Conservation (phyloP, 169 alveolate genomes). For the Sarcocystis neurona region DNA sequence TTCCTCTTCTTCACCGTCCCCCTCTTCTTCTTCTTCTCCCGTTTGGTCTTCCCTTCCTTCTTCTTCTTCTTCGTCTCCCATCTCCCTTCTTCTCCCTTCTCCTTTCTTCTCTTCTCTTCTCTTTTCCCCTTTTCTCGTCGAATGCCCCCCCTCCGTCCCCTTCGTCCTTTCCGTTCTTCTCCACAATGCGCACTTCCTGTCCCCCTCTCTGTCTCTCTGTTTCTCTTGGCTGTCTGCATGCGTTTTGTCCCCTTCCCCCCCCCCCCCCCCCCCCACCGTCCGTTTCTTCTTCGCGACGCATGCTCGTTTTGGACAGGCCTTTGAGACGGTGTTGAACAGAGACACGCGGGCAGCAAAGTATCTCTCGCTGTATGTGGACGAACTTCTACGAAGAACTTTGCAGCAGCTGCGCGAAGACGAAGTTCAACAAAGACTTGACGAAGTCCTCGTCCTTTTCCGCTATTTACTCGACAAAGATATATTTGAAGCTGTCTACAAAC, state of each 20-base stretch:
- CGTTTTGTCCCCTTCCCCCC: background rate
- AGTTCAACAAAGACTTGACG: conserved; percentile 10
- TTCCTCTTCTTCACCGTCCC: background rate
- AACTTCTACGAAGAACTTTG: conserved; percentile 23
- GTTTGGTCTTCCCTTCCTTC: too few relatives aligned
- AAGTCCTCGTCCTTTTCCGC: conserved; percentile 70
- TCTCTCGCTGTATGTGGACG: conserved; percentile 66
- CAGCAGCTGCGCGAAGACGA: conserved; percentile 19
- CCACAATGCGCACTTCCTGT: too few relatives aligned
- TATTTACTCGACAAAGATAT: conserved; percentile 69
- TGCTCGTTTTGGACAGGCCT: background rate
- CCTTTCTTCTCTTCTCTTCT: background rate
- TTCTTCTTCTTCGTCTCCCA: too few relatives aligned
- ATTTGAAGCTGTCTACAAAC: conserved; percentile 68
- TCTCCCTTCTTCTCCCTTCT: background rate
- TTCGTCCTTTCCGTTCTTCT: too few relatives aligned
- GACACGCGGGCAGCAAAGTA: conserved; percentile 65
- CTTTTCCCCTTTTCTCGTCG: too few relatives aligned
- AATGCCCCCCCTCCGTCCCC: too few relatives aligned
- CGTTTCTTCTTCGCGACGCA: background rate
- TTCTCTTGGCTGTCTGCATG: background rate
- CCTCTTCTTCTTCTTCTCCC: background rate
- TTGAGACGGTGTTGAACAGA: conserved; percentile 6
- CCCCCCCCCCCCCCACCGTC: background rate
- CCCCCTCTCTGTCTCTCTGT: background rate